Evolutionary conservation across 2,329 filamentous ascomycete species (phyloP).

Genomic region (Epicoccum nigrum): DNA sequence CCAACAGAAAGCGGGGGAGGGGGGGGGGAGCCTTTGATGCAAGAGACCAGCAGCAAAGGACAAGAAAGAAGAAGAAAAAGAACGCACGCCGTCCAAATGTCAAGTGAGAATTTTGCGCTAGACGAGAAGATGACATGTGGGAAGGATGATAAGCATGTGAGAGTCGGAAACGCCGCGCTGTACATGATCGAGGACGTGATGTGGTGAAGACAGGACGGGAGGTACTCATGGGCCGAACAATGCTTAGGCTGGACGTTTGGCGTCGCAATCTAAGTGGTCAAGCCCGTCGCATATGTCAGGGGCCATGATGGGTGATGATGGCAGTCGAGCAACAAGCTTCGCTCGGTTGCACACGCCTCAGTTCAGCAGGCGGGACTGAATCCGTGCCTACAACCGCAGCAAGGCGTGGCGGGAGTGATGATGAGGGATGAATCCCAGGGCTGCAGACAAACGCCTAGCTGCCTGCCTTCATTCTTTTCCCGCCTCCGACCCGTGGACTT

Average conservation of each 20-base stretch:
- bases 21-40: not conserved
- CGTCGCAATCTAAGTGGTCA: not conserved
- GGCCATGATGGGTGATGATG: no score
- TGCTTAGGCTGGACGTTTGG: not conserved
- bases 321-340: no score
- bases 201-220: not conserved
- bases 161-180: slow-evolving; percentile 16
- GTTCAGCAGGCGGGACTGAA: no score
- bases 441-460: slow-evolving; percentile 19
- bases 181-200: slow-evolving; percentile 11
- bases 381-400: not conserved
- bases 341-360: no score
- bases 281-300: not conserved
- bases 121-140: slow-evolving; percentile 1
- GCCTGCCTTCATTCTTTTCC: slow-evolving; percentile 44
- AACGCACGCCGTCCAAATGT: slow-evolving; percentile 9
- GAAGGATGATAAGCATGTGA: slow-evolving; percentile 5
- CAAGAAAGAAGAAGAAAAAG: no score
- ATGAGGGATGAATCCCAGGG: not conserved
- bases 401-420: not conserved
- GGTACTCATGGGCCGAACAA: not conserved
- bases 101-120: slow-evolving; percentile 1
- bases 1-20: slow-evolving; percentile 3
- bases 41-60: not conserved
- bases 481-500: slow-evolving; percentile 53